Percentiles rank a stretch among this genome's conserved stretches.
Conservation (phyloP, 2,329 filamentous ascomycete species). For the Beauveria pseudobassiana region DNA sequence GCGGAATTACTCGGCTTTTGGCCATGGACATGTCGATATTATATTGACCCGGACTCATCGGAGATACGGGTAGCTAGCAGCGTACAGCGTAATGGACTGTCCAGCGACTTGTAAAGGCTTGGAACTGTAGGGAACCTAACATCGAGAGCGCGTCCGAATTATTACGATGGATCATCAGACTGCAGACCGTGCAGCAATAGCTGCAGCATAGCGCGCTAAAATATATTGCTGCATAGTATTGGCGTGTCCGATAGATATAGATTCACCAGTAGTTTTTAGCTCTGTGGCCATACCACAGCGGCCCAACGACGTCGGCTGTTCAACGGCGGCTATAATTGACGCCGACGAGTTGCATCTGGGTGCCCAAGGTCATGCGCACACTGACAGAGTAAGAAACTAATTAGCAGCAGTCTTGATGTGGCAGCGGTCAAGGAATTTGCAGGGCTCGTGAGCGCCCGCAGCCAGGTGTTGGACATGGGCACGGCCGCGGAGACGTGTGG, state of each 20-base stretch:
- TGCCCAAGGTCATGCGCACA: not conserved
- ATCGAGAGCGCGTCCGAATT: not conserved
- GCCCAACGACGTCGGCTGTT: not conserved
- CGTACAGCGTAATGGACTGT: not conserved
- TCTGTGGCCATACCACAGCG: not conserved
- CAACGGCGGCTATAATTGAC: not conserved
- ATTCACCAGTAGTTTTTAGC: not conserved
- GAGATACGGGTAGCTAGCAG: not conserved
- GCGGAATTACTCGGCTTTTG: slow-evolving; percentile 5
- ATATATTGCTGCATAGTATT: no score
- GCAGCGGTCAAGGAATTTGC: not conserved
- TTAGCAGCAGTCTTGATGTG: not conserved
- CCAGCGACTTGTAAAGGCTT: not conserved
- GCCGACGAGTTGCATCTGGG: not conserved
- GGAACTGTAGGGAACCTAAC: not conserved
- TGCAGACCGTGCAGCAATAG: not conserved
- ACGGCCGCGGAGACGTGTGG: not conserved
- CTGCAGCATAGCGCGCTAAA: not conserved
- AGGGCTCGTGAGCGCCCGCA: not conserved
- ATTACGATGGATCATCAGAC: not conserved
- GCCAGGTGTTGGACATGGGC: not conserved
- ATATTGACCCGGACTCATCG: not conserved
- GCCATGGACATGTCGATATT: not conserved
- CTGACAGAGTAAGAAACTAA: no score
- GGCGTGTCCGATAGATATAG: no score